Evolutionary conservation across 352 stramenopile genomes (phyloP).

Genomic region (Globisporangium canariense): DNA sequence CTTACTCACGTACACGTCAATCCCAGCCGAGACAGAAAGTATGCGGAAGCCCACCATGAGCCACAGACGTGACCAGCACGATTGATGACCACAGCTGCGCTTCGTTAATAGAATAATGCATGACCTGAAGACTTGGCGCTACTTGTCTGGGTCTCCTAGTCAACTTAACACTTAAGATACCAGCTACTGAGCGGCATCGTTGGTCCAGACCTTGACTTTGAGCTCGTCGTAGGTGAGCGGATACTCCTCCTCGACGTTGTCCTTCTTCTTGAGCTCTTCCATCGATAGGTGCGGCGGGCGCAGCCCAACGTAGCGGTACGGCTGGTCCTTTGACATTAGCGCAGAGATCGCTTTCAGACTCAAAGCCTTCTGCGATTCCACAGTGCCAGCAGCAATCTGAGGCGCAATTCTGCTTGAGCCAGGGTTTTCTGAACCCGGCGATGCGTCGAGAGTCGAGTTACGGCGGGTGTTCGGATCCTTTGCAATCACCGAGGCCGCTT

Average conservation of each 20-base stretch:
- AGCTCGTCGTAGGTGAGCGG: conserved; percentile 85
- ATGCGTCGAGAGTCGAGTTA: conserved; percentile 1
- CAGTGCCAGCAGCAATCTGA: neutral
- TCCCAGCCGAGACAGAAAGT: conserved; percentile 14
- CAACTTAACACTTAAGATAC: neutral
- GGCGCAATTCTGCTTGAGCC: neutral
- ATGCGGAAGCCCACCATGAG: conserved; percentile 9
- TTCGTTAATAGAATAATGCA: conserved; percentile 33
- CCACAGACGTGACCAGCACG: neutral
- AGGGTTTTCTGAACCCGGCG: neutral
- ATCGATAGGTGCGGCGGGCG: conserved; percentile 66
- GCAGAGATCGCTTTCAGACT: conserved; percentile 32
- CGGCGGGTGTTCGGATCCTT: conserved; percentile 5
- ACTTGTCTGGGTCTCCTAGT: neutral
- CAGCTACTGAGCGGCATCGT: conserved; percentile 22
- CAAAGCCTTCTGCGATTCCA: conserved; percentile 18
- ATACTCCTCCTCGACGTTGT: conserved; percentile 84
- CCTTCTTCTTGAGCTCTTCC: conserved; percentile 79
- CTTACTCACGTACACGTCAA: conserved; percentile 1
- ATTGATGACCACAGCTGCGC: conserved; percentile 8
- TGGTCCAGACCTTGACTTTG: conserved; percentile 80
- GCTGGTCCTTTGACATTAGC: conserved; percentile 59
- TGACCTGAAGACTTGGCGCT: conserved; percentile 8
- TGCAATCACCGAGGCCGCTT: neutral
- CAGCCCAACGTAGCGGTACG: conserved; percentile 66